These are phyloP conservation scores for Trichoderma sp. DNA, from an alignment of 2,329 filamentous ascomycete species.

Conservation along the genomic window DNA sequence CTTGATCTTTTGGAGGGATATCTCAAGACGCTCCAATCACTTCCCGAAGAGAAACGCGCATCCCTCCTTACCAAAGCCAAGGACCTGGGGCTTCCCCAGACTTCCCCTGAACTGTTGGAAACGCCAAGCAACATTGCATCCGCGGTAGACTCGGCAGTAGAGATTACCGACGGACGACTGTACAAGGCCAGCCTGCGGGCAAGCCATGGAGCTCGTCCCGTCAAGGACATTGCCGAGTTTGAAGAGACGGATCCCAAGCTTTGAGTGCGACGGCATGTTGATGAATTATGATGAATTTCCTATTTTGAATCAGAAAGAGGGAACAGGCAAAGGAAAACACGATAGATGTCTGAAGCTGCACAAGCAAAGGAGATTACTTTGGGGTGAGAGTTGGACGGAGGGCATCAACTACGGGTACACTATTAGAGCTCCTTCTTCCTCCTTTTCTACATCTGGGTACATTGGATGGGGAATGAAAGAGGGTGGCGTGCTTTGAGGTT, in stretches of 20 bases:
- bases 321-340: background rate
- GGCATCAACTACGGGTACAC: slow-evolving; percentile 11
- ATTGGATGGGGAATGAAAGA: background rate
- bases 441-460: background rate
- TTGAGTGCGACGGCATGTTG: slow-evolving; percentile 40
- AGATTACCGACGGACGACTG: slow-evolving; percentile 76
- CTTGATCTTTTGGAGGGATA: slow-evolving; percentile 54
- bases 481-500: background rate
- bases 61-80: slow-evolving; percentile 51
- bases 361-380: slow-evolving; percentile 24
- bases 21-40: slow-evolving; percentile 50
- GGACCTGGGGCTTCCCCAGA: slow-evolving; percentile 48
- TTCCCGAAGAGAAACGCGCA: slow-evolving; percentile 54
- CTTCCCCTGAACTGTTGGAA: slow-evolving; percentile 39
- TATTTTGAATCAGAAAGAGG: slow-evolving; percentile 1
- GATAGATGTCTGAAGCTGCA: slow-evolving; percentile 28
- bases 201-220: slow-evolving; percentile 71
- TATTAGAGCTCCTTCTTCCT: slow-evolving; percentile 13
- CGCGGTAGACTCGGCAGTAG: slow-evolving; percentile 45
- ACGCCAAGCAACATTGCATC: slow-evolving; percentile 49
- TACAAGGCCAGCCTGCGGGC: slow-evolving; percentile 78
- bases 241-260: slow-evolving; percentile 85
- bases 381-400: background rate
- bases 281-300: slow-evolving; percentile 20
- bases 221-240: slow-evolving; percentile 78